phyloP scores from a whole-genome alignment of 306 rosid species.

The Cicer bijugum region DNA sequence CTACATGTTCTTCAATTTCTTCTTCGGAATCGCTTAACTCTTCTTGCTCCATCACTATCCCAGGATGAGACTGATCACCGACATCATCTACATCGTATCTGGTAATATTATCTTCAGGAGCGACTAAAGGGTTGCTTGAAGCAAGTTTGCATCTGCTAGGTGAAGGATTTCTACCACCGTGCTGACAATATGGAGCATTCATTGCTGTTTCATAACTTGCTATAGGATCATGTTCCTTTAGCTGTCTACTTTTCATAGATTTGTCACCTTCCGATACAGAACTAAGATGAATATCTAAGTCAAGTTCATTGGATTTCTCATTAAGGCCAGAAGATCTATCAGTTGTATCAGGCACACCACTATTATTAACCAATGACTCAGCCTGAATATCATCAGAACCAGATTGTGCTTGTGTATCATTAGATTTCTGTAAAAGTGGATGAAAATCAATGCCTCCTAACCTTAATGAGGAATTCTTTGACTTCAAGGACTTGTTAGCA shows the following conservation, averaged over 20 bases:
- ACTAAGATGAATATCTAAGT: constrained; percentile 83
- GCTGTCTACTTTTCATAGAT: constrained; percentile 48
- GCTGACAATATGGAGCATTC: constrained; percentile 41
- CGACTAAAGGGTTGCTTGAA: constrained; percentile 48
- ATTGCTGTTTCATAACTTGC: constrained; percentile 45
- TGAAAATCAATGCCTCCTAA: constrained; percentile 85
- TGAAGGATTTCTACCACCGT: constrained; percentile 48
- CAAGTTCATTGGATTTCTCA: constrained; percentile 69
- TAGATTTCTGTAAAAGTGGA: constrained; percentile 87
- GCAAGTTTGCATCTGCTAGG: constrained; percentile 47
- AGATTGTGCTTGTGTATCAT: constrained; percentile 47
- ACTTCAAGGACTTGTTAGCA: constrained; percentile 53
- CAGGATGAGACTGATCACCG: constrained; percentile 80
- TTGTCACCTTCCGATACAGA: constrained; percentile 62
- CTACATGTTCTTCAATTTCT: constrained; percentile 89
- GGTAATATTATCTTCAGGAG: constrained; percentile 50
- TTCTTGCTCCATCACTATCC: constrained; percentile 92
- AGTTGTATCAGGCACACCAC: constrained; percentile 45
- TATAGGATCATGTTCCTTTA: constrained; percentile 45
- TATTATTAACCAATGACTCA: constrained; percentile 41
- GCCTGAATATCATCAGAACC: constrained; percentile 51
- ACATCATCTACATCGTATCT: constrained; percentile 57
- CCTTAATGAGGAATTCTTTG: constrained; percentile 56
- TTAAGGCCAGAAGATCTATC: constrained; percentile 42
- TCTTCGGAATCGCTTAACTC: constrained; percentile 93